Percentiles rank a stretch among this genome's conserved stretches.
These are phyloP conservation scores for Caloboletus firmus DNA, from an alignment of 1,284 basidiomycete species.

Conservation along the genomic window DNA sequence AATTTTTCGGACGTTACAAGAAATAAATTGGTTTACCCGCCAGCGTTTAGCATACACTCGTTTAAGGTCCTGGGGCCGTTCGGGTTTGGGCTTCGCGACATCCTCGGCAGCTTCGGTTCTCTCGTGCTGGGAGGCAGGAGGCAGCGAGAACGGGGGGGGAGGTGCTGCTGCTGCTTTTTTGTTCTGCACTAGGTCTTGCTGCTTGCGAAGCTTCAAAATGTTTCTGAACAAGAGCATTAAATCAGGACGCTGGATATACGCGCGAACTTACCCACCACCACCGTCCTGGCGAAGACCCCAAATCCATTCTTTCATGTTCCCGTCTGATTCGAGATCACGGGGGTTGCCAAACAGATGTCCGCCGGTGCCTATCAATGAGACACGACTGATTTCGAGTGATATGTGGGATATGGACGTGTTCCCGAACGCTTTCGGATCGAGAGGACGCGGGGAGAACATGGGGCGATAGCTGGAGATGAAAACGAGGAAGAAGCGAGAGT, in stretches of 20 bases:
- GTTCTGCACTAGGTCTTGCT: conserved; percentile 16
- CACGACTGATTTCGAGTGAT: conserved; percentile 48
- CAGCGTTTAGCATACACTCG: conserved; percentile 31
- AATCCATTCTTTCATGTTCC: conserved; percentile 47
- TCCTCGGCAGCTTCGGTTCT: not conserved
- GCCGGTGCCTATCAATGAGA: conserved; percentile 40
- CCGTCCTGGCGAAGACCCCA: conserved; percentile 50
- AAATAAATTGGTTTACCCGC: conserved; percentile 18
- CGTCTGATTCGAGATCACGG: conserved; percentile 40
- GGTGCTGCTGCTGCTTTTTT: not conserved
- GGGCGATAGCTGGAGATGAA: conserved; percentile 46
- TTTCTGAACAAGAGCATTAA: conserved; percentile 39
- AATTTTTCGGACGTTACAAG: not conserved
- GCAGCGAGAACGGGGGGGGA: not conserved
- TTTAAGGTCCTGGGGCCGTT: conserved; percentile 9
- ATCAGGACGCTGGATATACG: conserved; percentile 1
- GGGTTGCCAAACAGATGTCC: conserved; percentile 46
- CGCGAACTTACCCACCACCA: conserved; percentile 50
- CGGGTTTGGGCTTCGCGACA: conserved; percentile 5
- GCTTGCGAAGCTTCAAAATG: conserved; percentile 43
- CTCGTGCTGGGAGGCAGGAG: conserved; percentile 4
- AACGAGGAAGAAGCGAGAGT: conserved; percentile 36
- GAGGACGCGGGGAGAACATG: conserved; percentile 49
- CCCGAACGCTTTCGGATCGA: conserved; percentile 36
- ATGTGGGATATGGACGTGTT: conserved; percentile 39